phyloP scores from a whole-genome alignment of 495 filamentous ascomycete genomes.

The Penicillium alfredii region DNA sequence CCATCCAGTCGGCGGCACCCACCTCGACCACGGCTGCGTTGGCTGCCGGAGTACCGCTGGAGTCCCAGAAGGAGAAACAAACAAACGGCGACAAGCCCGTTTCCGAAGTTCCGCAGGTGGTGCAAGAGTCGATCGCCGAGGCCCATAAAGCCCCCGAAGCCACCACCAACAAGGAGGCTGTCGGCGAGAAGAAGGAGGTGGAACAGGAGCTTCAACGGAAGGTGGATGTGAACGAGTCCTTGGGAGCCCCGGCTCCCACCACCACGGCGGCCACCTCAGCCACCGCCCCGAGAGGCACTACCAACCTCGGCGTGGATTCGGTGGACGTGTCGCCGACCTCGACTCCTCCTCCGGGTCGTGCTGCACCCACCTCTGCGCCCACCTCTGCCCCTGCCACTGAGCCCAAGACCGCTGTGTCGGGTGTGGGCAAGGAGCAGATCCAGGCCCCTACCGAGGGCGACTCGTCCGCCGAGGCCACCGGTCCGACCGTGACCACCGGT shows the following conservation, averaged over 20 bases:
- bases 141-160: slow-evolving; percentile 65
- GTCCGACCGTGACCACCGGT: slow-evolving; percentile 35
- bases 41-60: slow-evolving; percentile 64
- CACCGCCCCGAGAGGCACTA: slow-evolving; percentile 31
- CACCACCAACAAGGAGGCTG: slow-evolving; percentile 56
- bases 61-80: slow-evolving; percentile 50
- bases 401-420: neutral
- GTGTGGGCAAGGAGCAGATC: neutral
- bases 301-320: slow-evolving; percentile 21
- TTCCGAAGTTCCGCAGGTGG: slow-evolving; percentile 59
- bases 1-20: slow-evolving; percentile 63
- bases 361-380: slow-evolving; percentile 9
- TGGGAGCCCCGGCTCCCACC: slow-evolving; percentile 50
- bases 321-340: slow-evolving; percentile 42
- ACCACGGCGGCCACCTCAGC: slow-evolving; percentile 37
- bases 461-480: slow-evolving; percentile 7
- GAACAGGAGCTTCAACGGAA: slow-evolving; percentile 62
- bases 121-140: slow-evolving; percentile 65
- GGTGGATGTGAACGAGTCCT: slow-evolving; percentile 41
- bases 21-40: slow-evolving; percentile 67
- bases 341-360: slow-evolving; percentile 25
- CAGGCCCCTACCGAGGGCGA: no score
- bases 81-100: slow-evolving; percentile 37
- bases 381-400: slow-evolving; percentile 7
- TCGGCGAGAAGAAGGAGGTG: slow-evolving; percentile 71